Evolutionary conservation across 2,329 filamentous ascomycete genomes (phyloP).

Genomic region (Cordyceps cicadae): DNA sequence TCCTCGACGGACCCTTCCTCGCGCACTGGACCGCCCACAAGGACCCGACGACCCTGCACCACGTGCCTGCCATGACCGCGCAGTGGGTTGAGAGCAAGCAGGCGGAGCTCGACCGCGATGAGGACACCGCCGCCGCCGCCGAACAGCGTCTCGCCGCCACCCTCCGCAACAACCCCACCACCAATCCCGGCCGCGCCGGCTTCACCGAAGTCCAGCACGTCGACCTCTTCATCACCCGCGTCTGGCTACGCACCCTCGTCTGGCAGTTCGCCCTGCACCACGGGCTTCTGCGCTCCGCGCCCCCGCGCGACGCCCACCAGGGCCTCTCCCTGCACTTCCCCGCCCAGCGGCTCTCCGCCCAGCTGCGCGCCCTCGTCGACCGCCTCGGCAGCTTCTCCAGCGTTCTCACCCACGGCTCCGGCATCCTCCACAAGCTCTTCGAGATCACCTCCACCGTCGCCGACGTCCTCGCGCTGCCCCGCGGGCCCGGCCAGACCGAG

Average conservation of each 20-base stretch:
- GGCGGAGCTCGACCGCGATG: conserved; percentile 30
- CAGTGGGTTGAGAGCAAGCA: conserved; percentile 35
- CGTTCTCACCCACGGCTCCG: conserved; percentile 47
- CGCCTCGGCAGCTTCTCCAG: conserved; percentile 30
- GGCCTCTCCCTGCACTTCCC: conserved; percentile 33
- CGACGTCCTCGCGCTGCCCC: conserved; percentile 46
- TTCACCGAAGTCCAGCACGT: conserved; percentile 33
- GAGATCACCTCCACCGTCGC: conserved; percentile 53
- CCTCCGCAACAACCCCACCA: conserved; percentile 13
- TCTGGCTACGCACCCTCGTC: conserved; percentile 33
- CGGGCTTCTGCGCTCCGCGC: conserved; percentile 28
- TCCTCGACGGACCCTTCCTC: conserved; percentile 32
- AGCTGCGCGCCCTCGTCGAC: conserved; percentile 30
- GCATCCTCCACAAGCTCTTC: conserved; percentile 51
- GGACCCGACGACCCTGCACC: conserved; percentile 14
- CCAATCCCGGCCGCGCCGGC: conserved; percentile 17
- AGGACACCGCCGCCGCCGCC: conserved; percentile 23
- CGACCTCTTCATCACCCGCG: conserved; percentile 32
- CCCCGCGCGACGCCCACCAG: conserved; percentile 25
- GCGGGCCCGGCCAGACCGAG: conserved; percentile 27
- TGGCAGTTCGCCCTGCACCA: conserved; percentile 34
- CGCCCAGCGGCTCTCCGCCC: conserved; percentile 28
- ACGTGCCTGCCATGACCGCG: conserved; percentile 22
- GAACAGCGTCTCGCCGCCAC: conserved; percentile 18
- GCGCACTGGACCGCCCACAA: conserved; percentile 28